Conservation (phyloP, 1,139 yeast genomes). For the Pneumocystis sp. region DNA sequence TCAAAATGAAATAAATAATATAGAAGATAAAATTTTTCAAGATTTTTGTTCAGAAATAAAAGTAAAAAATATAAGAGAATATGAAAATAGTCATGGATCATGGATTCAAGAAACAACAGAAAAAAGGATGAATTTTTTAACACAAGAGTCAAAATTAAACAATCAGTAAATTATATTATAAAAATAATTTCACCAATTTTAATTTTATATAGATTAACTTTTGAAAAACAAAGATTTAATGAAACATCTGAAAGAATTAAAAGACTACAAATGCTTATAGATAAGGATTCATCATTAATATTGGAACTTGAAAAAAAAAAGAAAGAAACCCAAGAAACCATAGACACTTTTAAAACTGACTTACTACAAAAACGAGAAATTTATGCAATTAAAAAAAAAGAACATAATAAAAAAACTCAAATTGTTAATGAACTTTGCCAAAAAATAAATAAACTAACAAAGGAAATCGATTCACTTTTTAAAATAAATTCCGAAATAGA, state of each 20-base stretch:
- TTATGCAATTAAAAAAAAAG: neutral
- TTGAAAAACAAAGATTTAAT: constrained; percentile 43
- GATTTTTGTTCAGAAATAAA: constrained; percentile 40
- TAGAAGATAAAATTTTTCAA: constrained; percentile 29
- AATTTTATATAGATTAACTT: constrained; percentile 26
- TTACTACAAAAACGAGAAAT: constrained; percentile 32
- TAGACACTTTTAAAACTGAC: constrained; percentile 39
- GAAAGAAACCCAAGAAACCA: constrained; percentile 27
- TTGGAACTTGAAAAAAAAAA: constrained; percentile 24
- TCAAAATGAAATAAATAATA: constrained; percentile 16
- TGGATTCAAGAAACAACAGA: constrained; percentile 44
- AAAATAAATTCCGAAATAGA: constrained; percentile 32
- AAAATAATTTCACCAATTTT: neutral
- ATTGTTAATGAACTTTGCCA: constrained; percentile 5
- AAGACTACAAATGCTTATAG: constrained; percentile 27
- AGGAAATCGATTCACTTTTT: constrained; percentile 12
- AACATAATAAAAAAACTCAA: neutral
- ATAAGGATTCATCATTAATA: constrained; percentile 24
- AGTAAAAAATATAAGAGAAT: constrained; percentile 42
- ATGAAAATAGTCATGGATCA: constrained; percentile 53
- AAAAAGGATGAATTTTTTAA: constrained; percentile 46
- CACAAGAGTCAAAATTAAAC: constrained; percentile 45
- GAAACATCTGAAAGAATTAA: constrained; percentile 36
- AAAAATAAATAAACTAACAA: neutral
- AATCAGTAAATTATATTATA: constrained; percentile 28